phyloP scores from a whole-genome alignment of 2,329 filamentous ascomycete genomes.

The Gaeumannomyces sp. region DNA sequence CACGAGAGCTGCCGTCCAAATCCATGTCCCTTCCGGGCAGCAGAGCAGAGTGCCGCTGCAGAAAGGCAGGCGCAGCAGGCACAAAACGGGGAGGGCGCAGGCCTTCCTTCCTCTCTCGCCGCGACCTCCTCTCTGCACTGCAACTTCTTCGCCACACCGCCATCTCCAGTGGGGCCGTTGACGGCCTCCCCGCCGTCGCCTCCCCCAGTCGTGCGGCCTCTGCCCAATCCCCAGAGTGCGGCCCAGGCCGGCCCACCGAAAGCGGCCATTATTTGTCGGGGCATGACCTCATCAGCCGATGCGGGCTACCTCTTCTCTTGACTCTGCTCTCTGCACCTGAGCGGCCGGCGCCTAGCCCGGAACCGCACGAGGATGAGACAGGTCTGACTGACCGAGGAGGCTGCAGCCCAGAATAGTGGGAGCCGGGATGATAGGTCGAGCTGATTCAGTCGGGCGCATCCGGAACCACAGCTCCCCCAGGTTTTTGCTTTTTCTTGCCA shows the following conservation, averaged over 20 bases:
- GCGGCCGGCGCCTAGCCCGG: no score
- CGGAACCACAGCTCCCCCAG: not conserved
- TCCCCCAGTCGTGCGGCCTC: not conserved
- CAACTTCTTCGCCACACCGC: constrained; percentile 1
- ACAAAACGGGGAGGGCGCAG: not conserved
- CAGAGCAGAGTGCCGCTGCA: not conserved
- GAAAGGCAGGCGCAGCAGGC: not conserved
- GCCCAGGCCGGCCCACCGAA: not conserved
- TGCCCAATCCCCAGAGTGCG: not conserved
- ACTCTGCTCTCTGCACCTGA: no score
- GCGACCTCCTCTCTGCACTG: not conserved
- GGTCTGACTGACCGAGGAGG: no score
- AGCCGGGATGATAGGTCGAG: not conserved
- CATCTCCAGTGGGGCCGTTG: not conserved
- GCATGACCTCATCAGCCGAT: constrained; percentile 9
- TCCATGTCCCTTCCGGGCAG: no score
- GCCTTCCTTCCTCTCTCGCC: no score
- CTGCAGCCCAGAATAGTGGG: not conserved
- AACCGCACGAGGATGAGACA: no score
- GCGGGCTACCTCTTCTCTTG: constrained; percentile 1
- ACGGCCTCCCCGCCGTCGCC: not conserved
- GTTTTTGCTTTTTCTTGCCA: not conserved
- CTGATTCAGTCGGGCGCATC: not conserved
- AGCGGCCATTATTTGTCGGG: not conserved
- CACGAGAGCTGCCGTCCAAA: not conserved